These are phyloP conservation scores for Epichloe typhina DNA, from an alignment of 2,329 filamentous ascomycete species.

Conservation along the genomic window DNA sequence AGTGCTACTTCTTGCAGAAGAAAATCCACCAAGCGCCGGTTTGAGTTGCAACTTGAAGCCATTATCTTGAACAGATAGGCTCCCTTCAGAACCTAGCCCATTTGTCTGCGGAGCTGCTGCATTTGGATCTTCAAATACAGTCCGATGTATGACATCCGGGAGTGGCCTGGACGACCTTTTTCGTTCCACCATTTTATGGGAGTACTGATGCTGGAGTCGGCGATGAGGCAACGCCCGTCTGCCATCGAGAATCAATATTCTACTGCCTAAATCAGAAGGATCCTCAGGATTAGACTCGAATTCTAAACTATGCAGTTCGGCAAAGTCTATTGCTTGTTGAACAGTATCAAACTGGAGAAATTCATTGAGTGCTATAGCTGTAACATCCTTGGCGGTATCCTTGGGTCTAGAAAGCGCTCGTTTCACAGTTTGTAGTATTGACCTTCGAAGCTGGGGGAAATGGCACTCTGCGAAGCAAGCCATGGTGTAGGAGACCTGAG, in stretches of 20 bases:
- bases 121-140: constrained; percentile 28
- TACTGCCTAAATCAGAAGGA: constrained; percentile 21
- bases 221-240: constrained; percentile 32
- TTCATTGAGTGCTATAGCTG: constrained; percentile 39
- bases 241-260: constrained; percentile 32
- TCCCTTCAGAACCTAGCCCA: constrained; percentile 11
- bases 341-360: constrained; percentile 56
- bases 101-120: constrained; percentile 5
- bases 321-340: constrained; percentile 52
- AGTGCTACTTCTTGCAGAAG: not conserved
- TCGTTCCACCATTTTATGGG: constrained; percentile 41
- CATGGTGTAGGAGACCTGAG: constrained; percentile 52
- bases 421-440: constrained; percentile 41
- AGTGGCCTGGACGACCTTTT: constrained; percentile 42
- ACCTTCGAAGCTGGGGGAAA: constrained; percentile 46
- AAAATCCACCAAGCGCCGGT: not conserved
- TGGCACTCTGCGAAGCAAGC: constrained; percentile 57
- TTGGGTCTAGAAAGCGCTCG: constrained; percentile 42
- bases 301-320: constrained; percentile 41
- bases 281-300: constrained; percentile 28
- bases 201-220: constrained; percentile 42
- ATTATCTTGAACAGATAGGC: constrained; percentile 17
- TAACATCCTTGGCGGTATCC: constrained; percentile 46
- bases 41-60: not conserved
- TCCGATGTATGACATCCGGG: constrained; percentile 42